A percentile compares a stretch with the other conserved stretches of the same genome.
phyloP scores from a whole-genome alignment of 352 stramenopile genomes.

The Globisporangium splendens region DNA sequence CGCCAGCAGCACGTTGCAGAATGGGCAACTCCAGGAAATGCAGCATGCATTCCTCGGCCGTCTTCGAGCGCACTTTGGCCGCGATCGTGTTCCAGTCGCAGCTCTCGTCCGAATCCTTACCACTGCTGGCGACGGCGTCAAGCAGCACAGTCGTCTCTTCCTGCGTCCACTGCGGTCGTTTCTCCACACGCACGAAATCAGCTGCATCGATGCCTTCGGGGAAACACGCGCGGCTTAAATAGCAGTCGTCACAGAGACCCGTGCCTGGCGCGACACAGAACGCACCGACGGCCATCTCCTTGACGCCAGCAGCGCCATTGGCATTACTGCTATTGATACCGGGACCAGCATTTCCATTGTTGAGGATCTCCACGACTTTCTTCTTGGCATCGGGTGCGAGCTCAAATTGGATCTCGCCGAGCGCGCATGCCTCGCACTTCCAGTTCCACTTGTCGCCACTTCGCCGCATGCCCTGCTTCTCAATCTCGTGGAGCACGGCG shows the following conservation, averaged over 20 bases:
- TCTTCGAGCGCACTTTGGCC: constrained; percentile 62
- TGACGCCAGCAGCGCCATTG: constrained; percentile 17
- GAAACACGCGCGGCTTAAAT: constrained; percentile 46
- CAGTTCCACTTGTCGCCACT: background rate
- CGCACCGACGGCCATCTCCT: constrained; percentile 36
- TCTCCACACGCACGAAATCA: constrained; percentile 52
- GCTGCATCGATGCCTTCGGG: constrained; percentile 52
- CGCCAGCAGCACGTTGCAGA: constrained; percentile 25
- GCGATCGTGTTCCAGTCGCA: constrained; percentile 81
- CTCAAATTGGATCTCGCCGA: constrained; percentile 43
- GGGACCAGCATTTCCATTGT: constrained; percentile 3
- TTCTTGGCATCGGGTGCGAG: constrained; percentile 58
- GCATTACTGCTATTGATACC: background rate
- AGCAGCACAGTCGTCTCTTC: constrained; percentile 45
- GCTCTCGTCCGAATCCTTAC: constrained; percentile 27
- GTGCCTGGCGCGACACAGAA: constrained; percentile 52
- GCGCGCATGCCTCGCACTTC: constrained; percentile 53
- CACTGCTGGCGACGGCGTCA: constrained; percentile 34
- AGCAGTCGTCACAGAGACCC: constrained; percentile 70
- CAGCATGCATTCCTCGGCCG: constrained; percentile 69
- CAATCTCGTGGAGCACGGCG: constrained; percentile 27
- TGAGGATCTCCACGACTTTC: constrained; percentile 24
- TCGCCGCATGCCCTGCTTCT: background rate
- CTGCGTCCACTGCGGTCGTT: constrained; percentile 34
- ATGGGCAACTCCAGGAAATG: constrained; percentile 77